These are phyloP conservation scores for Marasmius fiardii DNA, from an alignment of 1,284 basidiomycete genomes.

Conservation along the genomic window DNA sequence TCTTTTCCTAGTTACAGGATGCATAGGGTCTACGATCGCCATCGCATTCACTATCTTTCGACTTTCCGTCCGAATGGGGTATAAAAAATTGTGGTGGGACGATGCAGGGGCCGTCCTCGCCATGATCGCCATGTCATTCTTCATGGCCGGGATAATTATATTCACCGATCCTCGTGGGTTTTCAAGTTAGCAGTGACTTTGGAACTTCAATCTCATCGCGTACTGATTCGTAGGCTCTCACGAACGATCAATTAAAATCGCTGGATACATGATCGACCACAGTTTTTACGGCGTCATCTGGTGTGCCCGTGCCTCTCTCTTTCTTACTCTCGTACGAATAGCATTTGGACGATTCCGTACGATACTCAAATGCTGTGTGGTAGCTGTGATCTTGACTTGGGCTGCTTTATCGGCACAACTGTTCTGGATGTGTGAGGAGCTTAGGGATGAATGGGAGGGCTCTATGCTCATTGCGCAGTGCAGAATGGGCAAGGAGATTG, in stretches of 20 bases:
- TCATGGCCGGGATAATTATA: not conserved
- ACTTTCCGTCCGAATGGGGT: not conserved
- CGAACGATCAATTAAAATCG: conserved; percentile 9
- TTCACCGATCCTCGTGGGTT: not conserved
- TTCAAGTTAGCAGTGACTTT: not conserved
- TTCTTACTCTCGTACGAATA: conserved; percentile 23
- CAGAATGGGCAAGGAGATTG: conserved; percentile 15
- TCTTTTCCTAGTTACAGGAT: not conserved
- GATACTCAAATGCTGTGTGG: conserved; percentile 15
- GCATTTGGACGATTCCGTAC: conserved; percentile 15
- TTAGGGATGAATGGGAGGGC: conserved; percentile 13
- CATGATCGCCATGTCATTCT: not conserved
- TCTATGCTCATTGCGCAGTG: conserved; percentile 14
- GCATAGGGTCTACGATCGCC: not conserved
- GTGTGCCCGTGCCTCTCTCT: conserved; percentile 23
- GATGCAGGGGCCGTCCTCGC: not conserved
- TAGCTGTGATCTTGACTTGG: conserved; percentile 18
- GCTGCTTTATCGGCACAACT: conserved; percentile 21
- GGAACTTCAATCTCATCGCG: not conserved
- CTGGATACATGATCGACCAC: conserved; percentile 15
- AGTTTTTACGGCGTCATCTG: conserved; percentile 20
- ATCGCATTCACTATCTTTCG: not conserved
- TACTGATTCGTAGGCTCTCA: conserved; percentile 8
- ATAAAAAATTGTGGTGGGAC: not conserved
- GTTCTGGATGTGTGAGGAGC: conserved; percentile 22